A percentile compares a stretch with the other conserved stretches of the same genome.
These are phyloP conservation scores for Vigna unguiculata DNA, from an alignment of 306 rosid genomes.

Conservation along the genomic window DNA sequence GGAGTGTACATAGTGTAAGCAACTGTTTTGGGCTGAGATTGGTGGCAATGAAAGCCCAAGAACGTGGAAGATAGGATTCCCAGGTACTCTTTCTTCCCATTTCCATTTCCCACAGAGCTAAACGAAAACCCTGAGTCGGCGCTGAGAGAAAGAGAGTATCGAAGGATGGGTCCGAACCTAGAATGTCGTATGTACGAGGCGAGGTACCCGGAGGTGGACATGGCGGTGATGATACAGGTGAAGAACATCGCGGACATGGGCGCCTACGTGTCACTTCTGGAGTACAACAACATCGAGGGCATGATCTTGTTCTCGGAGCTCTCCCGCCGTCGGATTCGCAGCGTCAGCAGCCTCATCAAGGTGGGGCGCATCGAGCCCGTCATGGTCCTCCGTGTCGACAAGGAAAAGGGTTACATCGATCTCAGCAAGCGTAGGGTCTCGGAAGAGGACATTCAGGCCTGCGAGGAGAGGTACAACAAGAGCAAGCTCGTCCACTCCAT, in stretches of 20 bases:
- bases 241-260: slow-evolving; percentile 99
- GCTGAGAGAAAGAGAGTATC: too few relatives aligned
- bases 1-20: too few relatives aligned
- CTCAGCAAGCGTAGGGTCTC: slow-evolving; percentile 97
- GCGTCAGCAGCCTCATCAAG: slow-evolving; percentile 85
- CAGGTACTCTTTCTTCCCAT: too few relatives aligned
- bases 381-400: slow-evolving; percentile 94
- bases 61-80: not conserved
- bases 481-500: slow-evolving; percentile 97
- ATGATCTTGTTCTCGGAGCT: slow-evolving; percentile 97
- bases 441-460: slow-evolving; percentile 86
- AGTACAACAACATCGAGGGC: slow-evolving; percentile 97
- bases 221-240: slow-evolving; percentile 98
- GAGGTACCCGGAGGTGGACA: slow-evolving; percentile 92
- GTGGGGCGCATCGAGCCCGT: slow-evolving; percentile 97
- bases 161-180: slow-evolving; percentile 58
- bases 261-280: slow-evolving; percentile 93
- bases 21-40: not conserved
- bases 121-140: slow-evolving; percentile 11
- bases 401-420: slow-evolving; percentile 96
- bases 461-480: slow-evolving; percentile 97
- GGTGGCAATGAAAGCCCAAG: not conserved
- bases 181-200: slow-evolving; percentile 98
- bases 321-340: slow-evolving; percentile 97
- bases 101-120: not conserved